Evolutionary conservation across 768 basidiomycete species (phyloP), one percentile per base, ranked within the genome.

Genomic region (Collybiopsis confluens): DNA sequence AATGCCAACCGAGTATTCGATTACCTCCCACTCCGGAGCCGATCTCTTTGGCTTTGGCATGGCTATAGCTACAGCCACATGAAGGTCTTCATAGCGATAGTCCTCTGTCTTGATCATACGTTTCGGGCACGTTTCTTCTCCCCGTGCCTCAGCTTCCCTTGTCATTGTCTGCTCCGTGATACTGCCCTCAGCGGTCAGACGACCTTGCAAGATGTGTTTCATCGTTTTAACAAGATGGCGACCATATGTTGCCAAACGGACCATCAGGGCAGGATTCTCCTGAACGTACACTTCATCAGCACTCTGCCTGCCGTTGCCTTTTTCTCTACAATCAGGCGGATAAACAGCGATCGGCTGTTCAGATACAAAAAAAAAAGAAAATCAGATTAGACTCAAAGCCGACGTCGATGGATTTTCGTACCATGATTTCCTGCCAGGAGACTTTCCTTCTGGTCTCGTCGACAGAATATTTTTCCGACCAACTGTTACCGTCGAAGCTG

Each of bases 61-160:
- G 7, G 68, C 61, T 43, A 79, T 67, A 13, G 71, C 58, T 16
- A 78, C 70, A 3, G 72, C 69, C 13, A 79, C 65, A 46, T 70
- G 71, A 30, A 77, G 53, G 40, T 30, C 46, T 20, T 48, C 47
- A 16, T 16, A 48, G 6, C 21, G 33, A 4, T 36, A n/a, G 26
- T 28, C 26, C 27, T 52, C 13, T 21, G 11, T 2, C 6, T 4
- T 9, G 36, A 11, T 10, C 6, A 15, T 37, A 4, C 21, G 30
- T 20, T 10, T 1, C 6, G 23, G 11, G 2, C 16, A 11, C 35
- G n/a, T 18, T 5, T 16, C 38, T 6, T 52, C 50, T 26, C 16
- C 23, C n/a, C 30, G 35, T 26, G 41, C 20, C 30, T 15, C 45
- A 10, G 8, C 33, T 47, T n/a, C n/a, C n/a, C n/a, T n/a, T n/a